Base-by-base conservation (phyloP, 192 early-diverging fungal species). In the Dissophora ornata region DNA sequence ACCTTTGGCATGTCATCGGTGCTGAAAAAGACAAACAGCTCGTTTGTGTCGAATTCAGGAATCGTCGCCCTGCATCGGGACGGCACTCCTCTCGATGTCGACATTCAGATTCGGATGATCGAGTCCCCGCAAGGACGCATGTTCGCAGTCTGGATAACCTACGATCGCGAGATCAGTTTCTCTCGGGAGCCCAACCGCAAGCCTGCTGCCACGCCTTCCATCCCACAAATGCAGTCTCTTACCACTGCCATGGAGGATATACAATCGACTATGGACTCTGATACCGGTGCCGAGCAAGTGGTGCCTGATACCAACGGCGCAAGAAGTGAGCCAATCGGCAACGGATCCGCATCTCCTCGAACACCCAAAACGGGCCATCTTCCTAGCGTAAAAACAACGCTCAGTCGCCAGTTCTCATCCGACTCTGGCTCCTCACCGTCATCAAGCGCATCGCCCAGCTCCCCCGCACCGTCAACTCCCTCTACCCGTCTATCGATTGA, bases 121-220 rank as follows among this genome's bases (percentile, higher is more conserved):
- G 80, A 89, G 47, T 71, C 69, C 6, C 58, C 73, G 22, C 67
- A 86, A 11, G 85, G 82, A 25, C 70, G 60, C n/a, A 62, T 88
- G 36, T 81, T 81, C 69, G 87, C 86, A 22, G 50, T 90, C 13
- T 91, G 89, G 90, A 85, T 91, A 26, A 88, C 85, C 1, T 90
- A 82, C 58, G 84, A 90, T 52, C 83, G 87, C 28, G 81, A 68
- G 13, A 71, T 80, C 10, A 79, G 69, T 22, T 86, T 80, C 55
- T 58, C 64, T 11, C 70, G 79, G 9, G 80, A 81, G 24, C 80
- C 67, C 18, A 60, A 67, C 41, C 22, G 42, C 6, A 75, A 75
- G 16, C 62, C 52, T 13, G 47, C 44, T 10, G 16, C 60, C 0
- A 26, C 34, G 24, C 16, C 55, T 29, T 15, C 66, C 5, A 2